Evolutionary conservation across 2,329 filamentous ascomycete genomes (phyloP), one percentile per base, ranked within the genome.

Genomic region (Fusarium sororula): DNA sequence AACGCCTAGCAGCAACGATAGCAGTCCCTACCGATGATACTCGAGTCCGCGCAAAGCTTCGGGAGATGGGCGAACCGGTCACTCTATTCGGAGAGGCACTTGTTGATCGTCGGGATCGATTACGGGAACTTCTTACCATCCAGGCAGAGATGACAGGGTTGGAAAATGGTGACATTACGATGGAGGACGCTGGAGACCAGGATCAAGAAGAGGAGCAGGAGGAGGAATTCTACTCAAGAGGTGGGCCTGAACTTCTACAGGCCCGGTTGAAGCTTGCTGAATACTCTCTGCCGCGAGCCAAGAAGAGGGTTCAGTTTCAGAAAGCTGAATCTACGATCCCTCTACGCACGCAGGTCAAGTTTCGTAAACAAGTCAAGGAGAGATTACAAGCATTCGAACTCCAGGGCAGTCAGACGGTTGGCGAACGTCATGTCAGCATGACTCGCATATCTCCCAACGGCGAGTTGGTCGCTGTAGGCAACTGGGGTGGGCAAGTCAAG

Each of bases 221-320:
- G 74, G 95, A 98, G 79, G 96, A 99, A 77, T 99, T 98, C 82
- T 99, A 98, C 81, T 98, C 96, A 0, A 89, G 93, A 77, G 96
- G 96, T 7, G 90, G 91, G 4, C 87, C 90, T 8, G 91, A 92
- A 45, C 86, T 99, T 30, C 84, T 98, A 9, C 87, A 93, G 57
- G 94, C 94, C 5, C 89, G 96, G 68, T 90, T 91, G 77, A 89
- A 92, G 32, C 95, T 99, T 70, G 94, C 95, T 12, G 87, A 89
- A 51, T 98, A 92, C 82, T 97, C 95, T 11, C 84, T 99, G 55
- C 94, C 95, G 4, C 88, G 94, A 63, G 94, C 96, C 57, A 94
- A 93, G 80, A 89, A 89, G 75, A 90, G 96, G 73, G 85, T 96
- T 8, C 90, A 90, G 26, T 92, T 92, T 75, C 94, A 98, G 80